These are phyloP conservation scores for Fusarium vanettenii DNA, from an alignment of 2,329 filamentous ascomycete genomes.

Conservation along the genomic window DNA sequence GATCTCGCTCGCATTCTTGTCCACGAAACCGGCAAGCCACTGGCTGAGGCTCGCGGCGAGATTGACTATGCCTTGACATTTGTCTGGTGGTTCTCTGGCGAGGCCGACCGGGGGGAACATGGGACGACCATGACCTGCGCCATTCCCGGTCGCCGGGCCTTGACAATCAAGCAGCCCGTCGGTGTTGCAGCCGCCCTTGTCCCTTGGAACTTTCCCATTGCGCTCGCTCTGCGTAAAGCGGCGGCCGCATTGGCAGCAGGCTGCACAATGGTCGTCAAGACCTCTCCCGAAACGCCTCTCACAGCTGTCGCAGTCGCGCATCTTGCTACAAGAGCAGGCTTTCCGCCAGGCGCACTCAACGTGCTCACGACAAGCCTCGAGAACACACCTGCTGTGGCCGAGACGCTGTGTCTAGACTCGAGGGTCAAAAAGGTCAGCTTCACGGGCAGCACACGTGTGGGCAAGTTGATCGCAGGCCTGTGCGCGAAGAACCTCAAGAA, in stretches of 20 bases:
- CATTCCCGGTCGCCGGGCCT: constrained; percentile 70
- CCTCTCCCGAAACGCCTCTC: constrained; percentile 79
- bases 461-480: constrained; percentile 70
- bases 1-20: constrained; percentile 45
- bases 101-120: constrained; percentile 55
- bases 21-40: constrained; percentile 67
- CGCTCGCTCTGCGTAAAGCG: constrained; percentile 61
- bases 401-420: constrained; percentile 55
- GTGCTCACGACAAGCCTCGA: constrained; percentile 58
- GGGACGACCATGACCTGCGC: constrained; percentile 71
- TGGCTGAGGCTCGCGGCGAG: constrained; percentile 64
- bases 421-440: constrained; percentile 74
- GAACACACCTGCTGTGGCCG: constrained; percentile 58
- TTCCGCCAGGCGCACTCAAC: constrained; percentile 77
- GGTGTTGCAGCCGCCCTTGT: constrained; percentile 51
- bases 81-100: constrained; percentile 67
- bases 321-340: constrained; percentile 76
- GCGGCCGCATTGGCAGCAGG: constrained; percentile 74
- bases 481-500: constrained; percentile 76
- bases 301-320: constrained; percentile 76
- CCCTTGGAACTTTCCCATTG: constrained; percentile 70
- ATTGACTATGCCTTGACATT: constrained; percentile 66
- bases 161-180: constrained; percentile 72
- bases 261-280: constrained; percentile 81
- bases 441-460: constrained; percentile 78